Percentiles rank a stretch among this genome's conserved stretches.
Evolutionary conservation across 179 eudicot genomes (phyloP).

Genomic region (Silene noctiflora): DNA sequence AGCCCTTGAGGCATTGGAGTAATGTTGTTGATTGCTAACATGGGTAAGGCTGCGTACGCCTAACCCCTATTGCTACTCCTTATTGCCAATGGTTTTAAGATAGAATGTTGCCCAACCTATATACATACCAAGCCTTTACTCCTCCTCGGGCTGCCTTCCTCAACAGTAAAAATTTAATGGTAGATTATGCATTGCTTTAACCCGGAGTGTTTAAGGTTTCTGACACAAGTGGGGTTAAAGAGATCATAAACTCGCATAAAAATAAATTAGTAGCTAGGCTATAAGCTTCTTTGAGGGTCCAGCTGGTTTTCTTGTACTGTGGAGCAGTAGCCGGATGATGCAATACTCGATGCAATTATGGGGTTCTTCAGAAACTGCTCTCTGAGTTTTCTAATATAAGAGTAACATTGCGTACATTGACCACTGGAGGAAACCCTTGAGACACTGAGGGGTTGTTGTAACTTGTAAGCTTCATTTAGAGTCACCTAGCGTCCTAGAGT

Average conservation of each 20-base stretch:
- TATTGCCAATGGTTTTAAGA: background rate
- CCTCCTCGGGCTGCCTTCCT: background rate
- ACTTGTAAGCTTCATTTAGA: background rate
- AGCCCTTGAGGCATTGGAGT: background rate
- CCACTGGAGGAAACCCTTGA: background rate
- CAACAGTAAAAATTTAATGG: background rate
- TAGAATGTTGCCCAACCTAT: too few species aligned
- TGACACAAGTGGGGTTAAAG: background rate
- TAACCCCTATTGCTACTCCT: background rate
- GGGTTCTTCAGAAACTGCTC: too few species aligned
- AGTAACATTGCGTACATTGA: background rate
- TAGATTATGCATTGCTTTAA: slow-evolving; percentile 8
- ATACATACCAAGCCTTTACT: background rate
- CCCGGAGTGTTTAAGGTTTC: background rate
- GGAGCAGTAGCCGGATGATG: background rate
- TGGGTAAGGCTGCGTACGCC: too few species aligned
- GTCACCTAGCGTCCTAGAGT: background rate
- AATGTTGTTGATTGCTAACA: background rate
- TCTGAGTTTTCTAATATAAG: too few species aligned
- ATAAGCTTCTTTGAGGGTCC: background rate
- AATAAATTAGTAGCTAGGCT: background rate
- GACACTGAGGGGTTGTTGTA: too few species aligned
- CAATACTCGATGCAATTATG: background rate
- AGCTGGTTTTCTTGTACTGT: background rate
- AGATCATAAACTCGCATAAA: background rate